Evolutionary conservation across 192 early-diverging fungal genomes (phyloP).

Genomic region (Dissophora ornata): DNA sequence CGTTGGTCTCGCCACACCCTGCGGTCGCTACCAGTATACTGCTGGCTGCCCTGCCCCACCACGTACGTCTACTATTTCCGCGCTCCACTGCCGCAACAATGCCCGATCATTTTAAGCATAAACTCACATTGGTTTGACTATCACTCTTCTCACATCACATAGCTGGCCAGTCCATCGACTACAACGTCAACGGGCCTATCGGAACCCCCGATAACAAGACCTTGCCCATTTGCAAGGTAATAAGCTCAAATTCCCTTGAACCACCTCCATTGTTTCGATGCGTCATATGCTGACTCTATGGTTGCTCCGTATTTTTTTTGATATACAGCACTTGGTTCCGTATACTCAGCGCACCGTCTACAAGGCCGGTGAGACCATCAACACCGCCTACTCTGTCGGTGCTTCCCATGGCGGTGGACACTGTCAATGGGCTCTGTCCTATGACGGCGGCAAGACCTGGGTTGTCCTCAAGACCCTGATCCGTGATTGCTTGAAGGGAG

Average conservation of each 20-base stretch:
- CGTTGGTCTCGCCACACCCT: slow-evolving; percentile 56
- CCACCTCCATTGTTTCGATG: background rate
- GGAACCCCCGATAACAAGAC: slow-evolving; percentile 23
- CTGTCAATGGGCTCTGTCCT: slow-evolving; percentile 76
- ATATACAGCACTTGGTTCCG: slow-evolving; percentile 56
- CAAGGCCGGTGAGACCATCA: slow-evolving; percentile 64
- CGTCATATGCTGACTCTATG: background rate
- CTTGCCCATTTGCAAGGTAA: slow-evolving; percentile 63
- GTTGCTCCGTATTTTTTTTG: background rate
- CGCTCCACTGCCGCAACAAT: background rate
- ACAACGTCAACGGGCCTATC: slow-evolving; percentile 59
- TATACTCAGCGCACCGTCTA: slow-evolving; percentile 54
- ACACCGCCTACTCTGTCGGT: slow-evolving; percentile 62
- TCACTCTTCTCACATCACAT: no score
- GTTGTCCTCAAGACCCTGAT: no score
- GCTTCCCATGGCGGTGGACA: slow-evolving; percentile 70
- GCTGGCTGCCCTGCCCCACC: slow-evolving; percentile 59
- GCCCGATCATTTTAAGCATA: background rate
- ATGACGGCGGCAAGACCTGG: slow-evolving; percentile 72
- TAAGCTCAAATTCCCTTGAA: no score
- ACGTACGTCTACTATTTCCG: background rate
- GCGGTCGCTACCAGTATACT: slow-evolving; percentile 55
- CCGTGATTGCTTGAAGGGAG: slow-evolving; percentile 56
- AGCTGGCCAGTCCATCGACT: slow-evolving; percentile 58
- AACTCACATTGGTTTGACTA: background rate